A percentile compares a stretch with the other conserved stretches of the same genome.
phyloP scores from a whole-genome alignment of 2,329 filamentous ascomycete species.

The Neospermospora avenae region DNA sequence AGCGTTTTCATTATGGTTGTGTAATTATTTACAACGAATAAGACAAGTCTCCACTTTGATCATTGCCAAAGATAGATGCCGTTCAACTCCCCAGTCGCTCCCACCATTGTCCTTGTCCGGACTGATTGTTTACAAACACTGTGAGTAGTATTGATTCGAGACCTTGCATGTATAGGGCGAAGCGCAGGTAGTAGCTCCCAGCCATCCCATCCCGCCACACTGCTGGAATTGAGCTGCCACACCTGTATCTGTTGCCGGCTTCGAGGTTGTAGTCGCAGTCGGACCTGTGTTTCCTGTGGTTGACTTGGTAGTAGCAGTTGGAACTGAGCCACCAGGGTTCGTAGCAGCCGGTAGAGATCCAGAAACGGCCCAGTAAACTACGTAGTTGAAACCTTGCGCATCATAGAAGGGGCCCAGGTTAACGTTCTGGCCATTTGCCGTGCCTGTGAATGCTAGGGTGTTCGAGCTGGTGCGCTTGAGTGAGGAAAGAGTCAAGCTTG shows the following conservation, averaged over 20 bases:
- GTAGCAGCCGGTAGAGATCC: neutral
- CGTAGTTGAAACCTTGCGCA: conserved; percentile 2
- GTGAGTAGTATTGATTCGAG: conserved; percentile 20
- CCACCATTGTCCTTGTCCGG: no score
- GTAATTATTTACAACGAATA: no score
- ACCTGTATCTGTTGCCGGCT: neutral
- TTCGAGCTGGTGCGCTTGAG: neutral
- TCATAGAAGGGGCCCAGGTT: conserved; percentile 1
- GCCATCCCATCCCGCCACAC: conserved; percentile 20
- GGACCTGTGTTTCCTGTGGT: conserved; percentile 3
- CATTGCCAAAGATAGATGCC: no score
- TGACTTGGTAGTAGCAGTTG: conserved; percentile 5
- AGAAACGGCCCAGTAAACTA: neutral
- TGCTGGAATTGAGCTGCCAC: conserved; percentile 1
- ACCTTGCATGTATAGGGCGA: conserved; percentile 15
- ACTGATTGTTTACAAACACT: conserved; percentile 21
- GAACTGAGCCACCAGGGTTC: no score
- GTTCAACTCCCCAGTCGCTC: no score
- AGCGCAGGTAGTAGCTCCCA: conserved; percentile 17
- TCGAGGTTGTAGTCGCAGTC: conserved; percentile 2
- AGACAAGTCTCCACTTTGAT: no score
- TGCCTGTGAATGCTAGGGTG: neutral
- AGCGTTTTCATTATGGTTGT: no score
- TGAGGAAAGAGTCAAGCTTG: neutral
- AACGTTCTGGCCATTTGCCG: neutral